Evolutionary conservation across 257 asterid species (phyloP).

Genomic region (Parsonsia alboflavescens): DNA sequence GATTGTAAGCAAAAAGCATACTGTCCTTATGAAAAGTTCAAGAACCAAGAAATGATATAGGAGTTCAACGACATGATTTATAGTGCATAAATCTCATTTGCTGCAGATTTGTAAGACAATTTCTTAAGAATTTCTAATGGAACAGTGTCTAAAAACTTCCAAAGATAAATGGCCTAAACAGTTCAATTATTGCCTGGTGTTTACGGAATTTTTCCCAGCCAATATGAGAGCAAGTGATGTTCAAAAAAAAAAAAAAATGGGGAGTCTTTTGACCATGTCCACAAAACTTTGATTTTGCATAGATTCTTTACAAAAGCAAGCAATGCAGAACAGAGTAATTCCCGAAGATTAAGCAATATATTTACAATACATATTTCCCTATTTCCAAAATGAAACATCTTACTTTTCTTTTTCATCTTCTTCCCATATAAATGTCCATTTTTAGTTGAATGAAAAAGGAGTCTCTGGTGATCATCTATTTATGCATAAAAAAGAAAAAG

Average conservation of each 20-base stretch:
- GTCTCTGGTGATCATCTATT: background rate
- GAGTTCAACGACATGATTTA: background rate
- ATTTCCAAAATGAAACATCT: background rate
- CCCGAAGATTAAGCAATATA: background rate
- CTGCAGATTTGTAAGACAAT: slow-evolving; percentile 1
- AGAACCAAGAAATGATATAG: background rate
- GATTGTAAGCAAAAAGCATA: slow-evolving; percentile 1
- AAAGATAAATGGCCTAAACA: background rate
- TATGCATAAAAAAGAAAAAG: background rate
- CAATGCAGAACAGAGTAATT: background rate
- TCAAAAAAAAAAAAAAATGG: background rate
- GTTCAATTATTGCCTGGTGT: too few species aligned
- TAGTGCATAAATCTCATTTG: background rate
- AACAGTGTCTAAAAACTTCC: background rate
- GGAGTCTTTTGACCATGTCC: background rate
- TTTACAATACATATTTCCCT: background rate
- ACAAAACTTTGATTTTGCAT: background rate
- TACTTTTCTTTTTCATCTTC: background rate
- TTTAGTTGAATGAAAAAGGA: background rate
- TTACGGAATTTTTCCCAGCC: too few species aligned
- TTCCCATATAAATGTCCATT: background rate
- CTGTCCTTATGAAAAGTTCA: background rate
- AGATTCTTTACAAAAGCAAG: slow-evolving; percentile 1
- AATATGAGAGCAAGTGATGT: background rate
- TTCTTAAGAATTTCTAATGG: background rate